phyloP scores from a whole-genome alignment of 805 yeast genomes.

The Maudiozyma turicensis region DNA sequence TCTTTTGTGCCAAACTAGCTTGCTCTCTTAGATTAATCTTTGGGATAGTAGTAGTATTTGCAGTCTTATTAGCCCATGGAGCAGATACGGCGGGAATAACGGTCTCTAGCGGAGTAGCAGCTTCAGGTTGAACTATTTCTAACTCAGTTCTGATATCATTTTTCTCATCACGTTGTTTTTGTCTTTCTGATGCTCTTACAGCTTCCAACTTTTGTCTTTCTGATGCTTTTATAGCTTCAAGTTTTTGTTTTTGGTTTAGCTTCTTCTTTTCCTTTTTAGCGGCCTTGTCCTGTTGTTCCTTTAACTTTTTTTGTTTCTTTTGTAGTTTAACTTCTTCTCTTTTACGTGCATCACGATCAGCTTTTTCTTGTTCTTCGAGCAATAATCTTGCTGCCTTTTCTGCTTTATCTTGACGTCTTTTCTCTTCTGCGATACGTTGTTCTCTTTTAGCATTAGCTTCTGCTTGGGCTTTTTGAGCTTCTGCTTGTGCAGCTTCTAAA shows the following conservation, averaged over 20 bases:
- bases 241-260: conserved; percentile 1
- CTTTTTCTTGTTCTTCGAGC: conserved; percentile 10
- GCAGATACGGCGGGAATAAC: conserved; percentile 5
- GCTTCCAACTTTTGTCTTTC: conserved; percentile 2
- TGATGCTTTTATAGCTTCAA: conserved; percentile 3
- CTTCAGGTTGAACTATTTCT: neutral
- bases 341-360: conserved; percentile 4
- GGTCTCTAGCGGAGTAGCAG: neutral
- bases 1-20: neutral
- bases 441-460: neutral
- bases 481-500: neutral
- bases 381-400: conserved; percentile 18
- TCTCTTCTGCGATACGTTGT: conserved; percentile 1
- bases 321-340: conserved; percentile 3
- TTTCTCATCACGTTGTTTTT: neutral
- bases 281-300: conserved; percentile 7
- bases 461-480: neutral
- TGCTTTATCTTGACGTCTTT: conserved; percentile 11
- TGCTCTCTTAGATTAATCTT: conserved; percentile 13
- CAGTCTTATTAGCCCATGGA: conserved; percentile 24
- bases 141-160: neutral
- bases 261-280: conserved; percentile 3
- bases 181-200: neutral
- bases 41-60: conserved; percentile 11
- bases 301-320: conserved; percentile 9